A percentile compares a stretch with the other conserved stretches of the same genome.
Conservation (phyloP, 2,329 filamentous ascomycete genomes). For the Pezicula carpinea region DNA sequence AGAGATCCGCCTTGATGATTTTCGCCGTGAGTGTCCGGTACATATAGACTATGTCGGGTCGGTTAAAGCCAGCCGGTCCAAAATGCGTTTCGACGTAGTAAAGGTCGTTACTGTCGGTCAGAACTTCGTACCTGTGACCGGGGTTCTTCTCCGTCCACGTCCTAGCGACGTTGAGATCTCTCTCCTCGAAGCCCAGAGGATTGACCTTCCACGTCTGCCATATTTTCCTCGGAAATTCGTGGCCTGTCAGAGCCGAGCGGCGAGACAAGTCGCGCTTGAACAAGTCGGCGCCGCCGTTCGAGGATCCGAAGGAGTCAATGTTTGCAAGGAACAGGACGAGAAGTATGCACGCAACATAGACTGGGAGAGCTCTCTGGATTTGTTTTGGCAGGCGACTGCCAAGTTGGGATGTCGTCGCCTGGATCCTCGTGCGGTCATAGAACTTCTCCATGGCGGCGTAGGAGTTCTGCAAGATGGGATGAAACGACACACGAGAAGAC, state of each 20-base stretch:
- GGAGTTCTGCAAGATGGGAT: too few relatives aligned
- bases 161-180: slow-evolving; percentile 54
- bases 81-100: slow-evolving; percentile 65
- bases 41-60: slow-evolving; percentile 59
- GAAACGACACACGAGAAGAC: too few relatives aligned
- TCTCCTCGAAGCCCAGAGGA: slow-evolving; percentile 60
- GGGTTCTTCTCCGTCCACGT: slow-evolving; percentile 66
- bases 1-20: slow-evolving; percentile 63
- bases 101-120: slow-evolving; percentile 62
- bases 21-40: slow-evolving; percentile 56
- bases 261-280: slow-evolving; percentile 4
- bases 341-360: slow-evolving; percentile 23
- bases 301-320: slow-evolving; percentile 8
- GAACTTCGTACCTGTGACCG: slow-evolving; percentile 42
- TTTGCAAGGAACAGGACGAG: slow-evolving; percentile 21
- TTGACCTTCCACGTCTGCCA: slow-evolving; percentile 76
- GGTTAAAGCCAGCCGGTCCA: slow-evolving; percentile 59
- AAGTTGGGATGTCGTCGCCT: slow-evolving; percentile 4
- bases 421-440: slow-evolving; percentile 3
- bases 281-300: neutral
- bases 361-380: slow-evolving; percentile 21
- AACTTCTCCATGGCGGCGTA: too few relatives aligned
- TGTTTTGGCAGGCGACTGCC: slow-evolving; percentile 6
- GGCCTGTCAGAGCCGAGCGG: neutral
- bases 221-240: slow-evolving; percentile 59